Percentiles rank a stretch among this genome's conserved stretches.
Evolutionary conservation across 257 asterid genomes (phyloP).

Genomic region (Nicotiana knightiana): DNA sequence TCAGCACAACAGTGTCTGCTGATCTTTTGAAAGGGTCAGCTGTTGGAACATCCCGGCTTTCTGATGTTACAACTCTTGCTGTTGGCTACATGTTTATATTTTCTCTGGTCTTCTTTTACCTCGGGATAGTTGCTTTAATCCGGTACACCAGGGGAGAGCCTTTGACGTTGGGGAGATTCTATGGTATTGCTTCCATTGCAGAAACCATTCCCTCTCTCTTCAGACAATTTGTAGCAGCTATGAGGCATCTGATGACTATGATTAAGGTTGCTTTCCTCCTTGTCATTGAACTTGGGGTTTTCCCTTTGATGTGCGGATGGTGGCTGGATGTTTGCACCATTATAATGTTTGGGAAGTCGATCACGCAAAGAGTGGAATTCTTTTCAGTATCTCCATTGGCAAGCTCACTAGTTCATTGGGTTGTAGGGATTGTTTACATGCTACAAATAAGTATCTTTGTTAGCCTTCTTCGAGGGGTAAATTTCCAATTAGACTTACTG

Average conservation of each 20-base stretch:
- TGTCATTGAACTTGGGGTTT: constrained; percentile 97
- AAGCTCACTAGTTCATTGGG: constrained; percentile 98
- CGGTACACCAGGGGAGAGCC: constrained; percentile 95
- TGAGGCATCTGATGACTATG: constrained; percentile 98
- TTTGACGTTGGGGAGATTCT: constrained; percentile 88
- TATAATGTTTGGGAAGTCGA: constrained; percentile 90
- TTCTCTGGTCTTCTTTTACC: constrained; percentile 71
- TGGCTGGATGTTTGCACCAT: constrained; percentile 98
- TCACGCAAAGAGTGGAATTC: constrained; percentile 91
- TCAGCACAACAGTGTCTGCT: constrained; percentile 48
- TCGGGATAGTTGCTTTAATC: constrained; percentile 70
- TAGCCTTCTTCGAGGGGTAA: constrained; percentile 99
- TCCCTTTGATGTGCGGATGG: constrained; percentile 99
- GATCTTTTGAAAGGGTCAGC: constrained; percentile 59
- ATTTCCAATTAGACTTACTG: background rate
- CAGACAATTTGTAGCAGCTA: constrained; percentile 90
- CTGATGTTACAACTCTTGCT: constrained; percentile 96
- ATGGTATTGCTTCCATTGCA: constrained; percentile 86
- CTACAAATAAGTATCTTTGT: constrained; percentile 96
- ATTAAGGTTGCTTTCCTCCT: constrained; percentile 95
- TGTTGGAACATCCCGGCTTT: constrained; percentile 67
- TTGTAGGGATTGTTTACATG: constrained; percentile 96
- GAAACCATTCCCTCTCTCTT: constrained; percentile 91
- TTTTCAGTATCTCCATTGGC: constrained; percentile 92
- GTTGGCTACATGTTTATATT: constrained; percentile 86